Evolutionary conservation across 108 stramenopile species (phyloP).

Genomic region (Fragilariopsis cylindrus): DNA sequence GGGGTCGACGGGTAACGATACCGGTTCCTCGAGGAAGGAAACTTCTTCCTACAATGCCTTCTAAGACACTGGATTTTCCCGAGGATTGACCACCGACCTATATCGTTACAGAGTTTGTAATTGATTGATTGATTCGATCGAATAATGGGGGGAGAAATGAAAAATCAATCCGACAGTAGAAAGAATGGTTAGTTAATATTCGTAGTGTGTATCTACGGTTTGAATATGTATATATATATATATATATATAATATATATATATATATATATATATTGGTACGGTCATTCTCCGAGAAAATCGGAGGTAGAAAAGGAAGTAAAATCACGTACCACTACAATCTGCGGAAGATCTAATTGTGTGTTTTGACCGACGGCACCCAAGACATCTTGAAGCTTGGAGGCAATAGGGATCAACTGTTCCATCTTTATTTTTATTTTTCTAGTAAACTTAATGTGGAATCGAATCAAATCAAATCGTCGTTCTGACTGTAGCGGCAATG

Average conservation of each 20-base stretch:
- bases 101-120: neutral
- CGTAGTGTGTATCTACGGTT: too few species aligned
- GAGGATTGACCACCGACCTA: conserved; percentile 89
- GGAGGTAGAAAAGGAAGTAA: conserved; percentile 10
- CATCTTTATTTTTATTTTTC: conserved; percentile 55
- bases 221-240: too few species aligned
- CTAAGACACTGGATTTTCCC: conserved; percentile 96
- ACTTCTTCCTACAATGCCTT: conserved; percentile 89
- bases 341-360: conserved; percentile 96
- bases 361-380: conserved; percentile 92
- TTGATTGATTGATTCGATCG: too few species aligned
- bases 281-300: neutral
- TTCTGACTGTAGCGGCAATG: too few species aligned
- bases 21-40: conserved; percentile 98
- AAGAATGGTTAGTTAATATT: too few species aligned
- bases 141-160: too few species aligned
- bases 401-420: conserved; percentile 98
- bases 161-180: too few species aligned
- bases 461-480: too few species aligned
- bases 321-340: conserved; percentile 82
- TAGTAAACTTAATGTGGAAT: too few species aligned
- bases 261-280: too few species aligned
- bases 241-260: too few species aligned
- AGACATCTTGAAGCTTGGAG: conserved; percentile 97
- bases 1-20: conserved; percentile 96